Conservation (phyloP, 305 asterid species). For the Fraxinus xanthoxyloides region DNA sequence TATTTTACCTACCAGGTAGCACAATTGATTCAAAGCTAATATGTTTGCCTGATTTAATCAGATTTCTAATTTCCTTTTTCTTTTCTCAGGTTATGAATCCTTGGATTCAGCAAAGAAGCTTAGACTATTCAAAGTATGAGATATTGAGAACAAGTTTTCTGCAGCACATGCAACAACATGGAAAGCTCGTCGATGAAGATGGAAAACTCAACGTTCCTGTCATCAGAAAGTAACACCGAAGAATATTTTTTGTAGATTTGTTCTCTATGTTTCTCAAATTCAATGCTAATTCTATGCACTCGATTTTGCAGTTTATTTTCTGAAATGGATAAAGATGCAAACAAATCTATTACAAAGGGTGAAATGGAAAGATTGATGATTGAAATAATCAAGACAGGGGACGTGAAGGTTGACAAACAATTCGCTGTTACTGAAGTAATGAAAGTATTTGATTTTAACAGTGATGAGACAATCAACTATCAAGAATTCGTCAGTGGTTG, state of each 20-base stretch:
- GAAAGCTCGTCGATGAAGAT: conserved; percentile 35
- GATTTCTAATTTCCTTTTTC: not conserved
- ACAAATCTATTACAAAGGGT: conserved; percentile 25
- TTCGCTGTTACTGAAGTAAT: conserved; percentile 41
- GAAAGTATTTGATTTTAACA: conserved; percentile 33
- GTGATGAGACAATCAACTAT: conserved; percentile 32
- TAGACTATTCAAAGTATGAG: conserved; percentile 47
- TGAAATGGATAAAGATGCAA: conserved; percentile 34
- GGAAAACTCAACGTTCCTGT: conserved; percentile 38
- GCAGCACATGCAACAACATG: conserved; percentile 39
- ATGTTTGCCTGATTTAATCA: not conserved
- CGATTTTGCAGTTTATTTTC: conserved; percentile 40
- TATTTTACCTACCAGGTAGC: conserved; percentile 46
- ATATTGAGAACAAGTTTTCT: conserved; percentile 34
- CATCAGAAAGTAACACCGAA: conserved; percentile 30
- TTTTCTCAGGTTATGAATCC: conserved; percentile 44
- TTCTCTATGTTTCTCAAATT: not conserved
- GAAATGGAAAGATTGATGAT: conserved; percentile 43
- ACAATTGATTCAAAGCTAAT: not conserved
- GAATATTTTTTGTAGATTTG: not conserved
- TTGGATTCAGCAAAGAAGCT: conserved; percentile 55
- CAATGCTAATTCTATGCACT: not conserved
- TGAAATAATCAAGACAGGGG: conserved; percentile 35
- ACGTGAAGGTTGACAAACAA: conserved; percentile 26
- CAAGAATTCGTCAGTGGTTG: conserved; percentile 48